Evolutionary conservation across 805 yeast genomes (phyloP).

Genomic region (Ogataea ramenticola): DNA sequence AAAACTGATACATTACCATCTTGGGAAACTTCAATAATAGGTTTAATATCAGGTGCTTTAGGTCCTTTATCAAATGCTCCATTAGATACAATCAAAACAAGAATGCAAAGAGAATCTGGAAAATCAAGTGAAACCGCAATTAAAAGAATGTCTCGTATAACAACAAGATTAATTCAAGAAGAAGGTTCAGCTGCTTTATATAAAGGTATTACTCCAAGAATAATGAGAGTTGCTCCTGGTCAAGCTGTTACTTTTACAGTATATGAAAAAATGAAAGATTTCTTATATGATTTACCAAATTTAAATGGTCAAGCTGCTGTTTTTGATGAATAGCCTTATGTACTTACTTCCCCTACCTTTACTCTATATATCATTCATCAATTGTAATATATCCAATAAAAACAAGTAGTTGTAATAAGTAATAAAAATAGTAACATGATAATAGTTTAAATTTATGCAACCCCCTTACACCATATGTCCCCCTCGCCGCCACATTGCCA

Average conservation of each 20-base stretch:
- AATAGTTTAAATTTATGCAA: no score
- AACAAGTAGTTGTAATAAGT: no score
- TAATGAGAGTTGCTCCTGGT: constrained; percentile 99
- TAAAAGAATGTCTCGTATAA: constrained; percentile 74
- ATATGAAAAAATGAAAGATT: constrained; percentile 77
- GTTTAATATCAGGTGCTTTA: constrained; percentile 90
- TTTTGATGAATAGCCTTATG: constrained; percentile 30
- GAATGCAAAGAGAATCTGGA: constrained; percentile 87
- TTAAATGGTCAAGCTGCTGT: constrained; percentile 12
- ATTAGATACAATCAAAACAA: constrained; percentile 91
- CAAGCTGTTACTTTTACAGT: constrained; percentile 98
- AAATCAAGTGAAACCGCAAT: constrained; percentile 58
- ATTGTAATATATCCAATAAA: no score
- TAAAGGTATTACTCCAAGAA: constrained; percentile 97
- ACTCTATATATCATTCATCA: no score
- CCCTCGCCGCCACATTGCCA: no score
- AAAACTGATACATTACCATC: constrained; percentile 60
- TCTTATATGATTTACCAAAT: constrained; percentile 38
- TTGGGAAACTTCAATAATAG: constrained; percentile 91
- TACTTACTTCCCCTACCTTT: no score
- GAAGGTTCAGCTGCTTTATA: constrained; percentile 87
- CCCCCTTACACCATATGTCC: no score
- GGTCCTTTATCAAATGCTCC: constrained; percentile 99
- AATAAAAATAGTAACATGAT: no score
- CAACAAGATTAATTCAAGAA: constrained; percentile 72